Base-by-base conservation (phyloP, 2,329 filamentous ascomycete genomes). In the Cladophialophora chaetospira region DNA sequence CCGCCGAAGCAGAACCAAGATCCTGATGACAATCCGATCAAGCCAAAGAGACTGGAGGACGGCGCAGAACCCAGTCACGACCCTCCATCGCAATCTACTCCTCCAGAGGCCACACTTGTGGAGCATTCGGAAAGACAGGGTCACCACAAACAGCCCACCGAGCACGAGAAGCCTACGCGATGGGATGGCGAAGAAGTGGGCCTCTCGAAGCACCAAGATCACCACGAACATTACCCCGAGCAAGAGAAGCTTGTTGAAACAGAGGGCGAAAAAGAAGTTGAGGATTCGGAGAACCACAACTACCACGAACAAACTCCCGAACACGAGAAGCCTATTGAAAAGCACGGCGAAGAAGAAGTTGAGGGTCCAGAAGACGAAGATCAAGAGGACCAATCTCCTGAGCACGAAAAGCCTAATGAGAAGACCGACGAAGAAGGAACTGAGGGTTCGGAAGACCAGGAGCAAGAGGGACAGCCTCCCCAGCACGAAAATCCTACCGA, bases 31-130 rank as follows among this genome's bases (percentile, higher is more conserved):
- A 28, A 19, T 5, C 54, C 50, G 4, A 55, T 53, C 19, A 57
- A 53, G 11, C 57, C 53, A 15, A 57, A 50, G 19, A 38, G 33
- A 15, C 43, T 54, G 23, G 29, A 51, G 3, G 40, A 58, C 25
- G 26, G 11, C 4, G 17, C 40, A 2, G 54, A 25, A n/a, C 13
- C 11, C 3, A 9, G 5, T 4, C 10, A 35, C 21, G 19, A 23
- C 19, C 13, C n/a, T 23, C 50, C 5, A 38, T 26, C 33, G 17
- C 21, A 1, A 5, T 9, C 10, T 8, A 25, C 11, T 9, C 42
- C 5, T 15, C 11, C 23, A 13, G 23, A 44, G 13, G 13, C 8
- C 8, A 33, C 8, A 6, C 29, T 6, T 8, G 13, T 6, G 29
- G 29, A 33, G 29, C 13, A 33, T 8, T n/a, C 29, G 13, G 29